Percentiles rank a stretch among this genome's conserved stretches.
Conservation (phyloP, 2,329 filamentous ascomycete species). For the Scytalidium sp. region DNA sequence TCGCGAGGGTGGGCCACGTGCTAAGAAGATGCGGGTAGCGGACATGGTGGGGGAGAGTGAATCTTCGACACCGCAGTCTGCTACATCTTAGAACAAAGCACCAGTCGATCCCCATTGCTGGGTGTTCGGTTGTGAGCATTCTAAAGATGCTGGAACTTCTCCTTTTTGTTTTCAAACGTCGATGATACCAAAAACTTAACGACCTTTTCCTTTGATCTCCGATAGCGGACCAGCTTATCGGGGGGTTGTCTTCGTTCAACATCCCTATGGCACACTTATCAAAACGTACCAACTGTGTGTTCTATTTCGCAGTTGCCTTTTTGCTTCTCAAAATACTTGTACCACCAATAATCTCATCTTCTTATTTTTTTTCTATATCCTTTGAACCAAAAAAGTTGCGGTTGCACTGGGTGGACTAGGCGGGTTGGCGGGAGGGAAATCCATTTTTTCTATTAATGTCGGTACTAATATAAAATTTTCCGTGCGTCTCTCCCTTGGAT, state of each 20-base stretch:
- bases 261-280: background rate
- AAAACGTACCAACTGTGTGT: background rate
- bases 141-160: constrained; percentile 6
- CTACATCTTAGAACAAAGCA: constrained; percentile 14
- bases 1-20: constrained; percentile 40
- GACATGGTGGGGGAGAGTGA: constrained; percentile 38
- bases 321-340: background rate
- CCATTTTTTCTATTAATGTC: background rate
- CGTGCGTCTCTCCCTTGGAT: background rate
- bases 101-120: constrained; percentile 12
- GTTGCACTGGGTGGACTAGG: background rate
- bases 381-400: background rate
- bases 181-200: constrained; percentile 20
- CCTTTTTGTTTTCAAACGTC: constrained; percentile 15
- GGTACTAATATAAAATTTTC: background rate
- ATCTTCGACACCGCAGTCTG: constrained; percentile 25
- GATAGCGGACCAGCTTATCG: background rate
- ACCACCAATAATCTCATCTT: background rate
- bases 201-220: constrained; percentile 11
- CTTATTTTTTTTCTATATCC: background rate
- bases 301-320: background rate
- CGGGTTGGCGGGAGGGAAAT: background rate
- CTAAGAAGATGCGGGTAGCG: constrained; percentile 55
- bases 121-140: constrained; percentile 40
- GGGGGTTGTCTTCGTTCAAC: background rate